A percentile compares a stretch with the other conserved stretches of the same genome.
phyloP scores from a whole-genome alignment of 2,329 filamentous ascomycete species.

The Pyrenochaeta sp. region DNA sequence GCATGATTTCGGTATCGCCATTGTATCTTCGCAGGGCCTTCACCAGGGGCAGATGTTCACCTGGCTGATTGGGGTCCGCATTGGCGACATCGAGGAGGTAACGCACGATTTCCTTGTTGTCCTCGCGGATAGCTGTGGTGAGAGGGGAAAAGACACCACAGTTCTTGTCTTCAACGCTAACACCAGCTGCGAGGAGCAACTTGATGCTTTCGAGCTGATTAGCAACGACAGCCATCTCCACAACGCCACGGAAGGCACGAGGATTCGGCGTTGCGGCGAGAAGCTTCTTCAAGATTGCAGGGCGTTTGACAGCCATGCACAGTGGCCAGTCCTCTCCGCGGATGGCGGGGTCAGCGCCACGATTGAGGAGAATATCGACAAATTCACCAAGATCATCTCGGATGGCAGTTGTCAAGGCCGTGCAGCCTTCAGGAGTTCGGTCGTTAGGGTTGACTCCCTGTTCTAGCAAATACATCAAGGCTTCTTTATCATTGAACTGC shows the following conservation, averaged over 20 bases:
- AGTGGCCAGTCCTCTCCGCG: slow-evolving; percentile 75
- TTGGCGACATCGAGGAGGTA: slow-evolving; percentile 68
- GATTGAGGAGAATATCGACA: slow-evolving; percentile 64
- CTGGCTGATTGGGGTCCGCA: slow-evolving; percentile 71
- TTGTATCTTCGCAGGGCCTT: slow-evolving; percentile 70
- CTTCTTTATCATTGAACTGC: slow-evolving; percentile 66
- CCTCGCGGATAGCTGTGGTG: slow-evolving; percentile 71
- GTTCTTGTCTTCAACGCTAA: slow-evolving; percentile 74
- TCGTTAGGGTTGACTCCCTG: slow-evolving; percentile 68
- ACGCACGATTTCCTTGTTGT: slow-evolving; percentile 65
- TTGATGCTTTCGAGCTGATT: slow-evolving; percentile 73
- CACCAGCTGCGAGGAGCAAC: slow-evolving; percentile 68
- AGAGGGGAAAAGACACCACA: slow-evolving; percentile 75
- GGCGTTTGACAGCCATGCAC: slow-evolving; percentile 71
- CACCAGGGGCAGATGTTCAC: slow-evolving; percentile 74
- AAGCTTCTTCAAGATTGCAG: slow-evolving; percentile 66
- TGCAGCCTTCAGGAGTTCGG: slow-evolving; percentile 63
- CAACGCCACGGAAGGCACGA: slow-evolving; percentile 69
- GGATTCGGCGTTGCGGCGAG: slow-evolving; percentile 64
- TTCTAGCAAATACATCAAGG: slow-evolving; percentile 67
- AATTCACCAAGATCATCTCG: slow-evolving; percentile 66
- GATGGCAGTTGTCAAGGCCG: slow-evolving; percentile 71
- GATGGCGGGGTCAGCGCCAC: slow-evolving; percentile 68
- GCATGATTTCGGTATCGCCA: slow-evolving; percentile 67
- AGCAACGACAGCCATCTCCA: slow-evolving; percentile 72